Conservation (phyloP, 2,329 filamentous ascomycete species). For the Knoxdaviesia proteae region DNA sequence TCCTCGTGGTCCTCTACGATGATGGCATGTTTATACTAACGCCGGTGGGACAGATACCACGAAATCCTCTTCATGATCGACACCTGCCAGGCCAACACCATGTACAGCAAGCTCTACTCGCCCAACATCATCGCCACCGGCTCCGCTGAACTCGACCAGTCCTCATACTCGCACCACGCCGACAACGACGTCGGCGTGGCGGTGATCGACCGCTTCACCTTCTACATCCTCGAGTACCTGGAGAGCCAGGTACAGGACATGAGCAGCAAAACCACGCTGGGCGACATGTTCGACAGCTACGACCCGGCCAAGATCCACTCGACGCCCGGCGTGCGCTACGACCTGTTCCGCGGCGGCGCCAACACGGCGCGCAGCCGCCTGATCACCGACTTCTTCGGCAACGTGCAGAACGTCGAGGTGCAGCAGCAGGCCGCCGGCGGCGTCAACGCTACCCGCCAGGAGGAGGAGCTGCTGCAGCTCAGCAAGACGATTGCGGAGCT, state of each 20-base stretch:
- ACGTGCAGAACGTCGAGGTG: slow-evolving; percentile 91
- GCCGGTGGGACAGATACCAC: slow-evolving; percentile 43
- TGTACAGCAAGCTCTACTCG: slow-evolving; percentile 96
- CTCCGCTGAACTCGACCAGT: slow-evolving; percentile 89
- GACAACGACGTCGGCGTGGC: slow-evolving; percentile 96
- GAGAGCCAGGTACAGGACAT: slow-evolving; percentile 76
- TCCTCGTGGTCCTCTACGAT: not conserved
- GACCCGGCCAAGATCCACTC: slow-evolving; percentile 90
- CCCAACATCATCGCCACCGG: slow-evolving; percentile 96
- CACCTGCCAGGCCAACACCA: slow-evolving; percentile 96
- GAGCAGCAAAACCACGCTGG: slow-evolving; percentile 71
- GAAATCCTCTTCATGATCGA: slow-evolving; percentile 99
- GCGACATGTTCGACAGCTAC: slow-evolving; percentile 90
- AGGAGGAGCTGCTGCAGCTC: slow-evolving; percentile 60
- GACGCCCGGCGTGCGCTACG: slow-evolving; percentile 77
- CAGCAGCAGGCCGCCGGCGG: slow-evolving; percentile 22
- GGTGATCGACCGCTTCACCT: slow-evolving; percentile 95
- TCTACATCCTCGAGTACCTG: slow-evolving; percentile 94
- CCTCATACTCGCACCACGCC: slow-evolving; percentile 91
- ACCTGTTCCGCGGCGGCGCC: slow-evolving; percentile 78
- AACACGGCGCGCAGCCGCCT: slow-evolving; percentile 55
- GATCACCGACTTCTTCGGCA: slow-evolving; percentile 94
- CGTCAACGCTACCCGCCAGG: slow-evolving; percentile 32
- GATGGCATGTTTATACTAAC: not conserved
- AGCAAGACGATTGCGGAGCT: slow-evolving; percentile 42